These are phyloP conservation scores for Priceomyces castillae DNA, from an alignment of 805 yeast species.

Conservation along the genomic window DNA sequence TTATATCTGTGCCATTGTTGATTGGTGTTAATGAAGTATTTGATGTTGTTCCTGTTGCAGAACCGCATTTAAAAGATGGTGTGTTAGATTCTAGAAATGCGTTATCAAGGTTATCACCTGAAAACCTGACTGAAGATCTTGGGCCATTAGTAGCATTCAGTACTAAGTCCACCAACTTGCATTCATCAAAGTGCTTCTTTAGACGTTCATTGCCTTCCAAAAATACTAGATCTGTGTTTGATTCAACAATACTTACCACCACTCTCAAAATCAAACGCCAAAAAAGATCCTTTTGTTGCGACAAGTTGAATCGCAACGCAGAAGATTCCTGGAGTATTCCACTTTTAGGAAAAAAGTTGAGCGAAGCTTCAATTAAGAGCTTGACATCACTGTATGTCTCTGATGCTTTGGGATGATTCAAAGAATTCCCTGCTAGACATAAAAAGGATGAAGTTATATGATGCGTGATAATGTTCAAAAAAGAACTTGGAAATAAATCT, in stretches of 20 bases:
- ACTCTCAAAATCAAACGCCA: conserved; percentile 19
- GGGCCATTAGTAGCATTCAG: conserved; percentile 3
- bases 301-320: background rate
- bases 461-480: background rate
- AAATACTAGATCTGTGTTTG: conserved; percentile 18
- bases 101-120: background rate
- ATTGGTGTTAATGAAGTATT: too few species aligned
- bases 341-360: conserved; percentile 13
- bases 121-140: background rate
- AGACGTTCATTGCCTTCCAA: conserved; percentile 16
- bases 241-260: conserved; percentile 18
- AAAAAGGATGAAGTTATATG: conserved; percentile 21
- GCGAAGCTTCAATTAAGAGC: conserved; percentile 23
- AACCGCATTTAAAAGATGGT: background rate
- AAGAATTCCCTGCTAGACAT: conserved; percentile 24
- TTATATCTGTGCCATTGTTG: too few species aligned
- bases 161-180: conserved; percentile 18
- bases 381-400: conserved; percentile 29
- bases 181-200: conserved; percentile 14
- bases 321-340: conserved; percentile 5
- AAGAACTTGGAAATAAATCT: conserved; percentile 26
- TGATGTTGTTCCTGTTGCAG: too few species aligned
- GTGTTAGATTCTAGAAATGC: background rate
- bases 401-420: conserved; percentile 28
- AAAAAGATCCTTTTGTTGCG: conserved; percentile 17